Base-by-base conservation (phyloP, 2,329 filamentous ascomycete genomes). In the Thermothelomyces thermophilus region DNA sequence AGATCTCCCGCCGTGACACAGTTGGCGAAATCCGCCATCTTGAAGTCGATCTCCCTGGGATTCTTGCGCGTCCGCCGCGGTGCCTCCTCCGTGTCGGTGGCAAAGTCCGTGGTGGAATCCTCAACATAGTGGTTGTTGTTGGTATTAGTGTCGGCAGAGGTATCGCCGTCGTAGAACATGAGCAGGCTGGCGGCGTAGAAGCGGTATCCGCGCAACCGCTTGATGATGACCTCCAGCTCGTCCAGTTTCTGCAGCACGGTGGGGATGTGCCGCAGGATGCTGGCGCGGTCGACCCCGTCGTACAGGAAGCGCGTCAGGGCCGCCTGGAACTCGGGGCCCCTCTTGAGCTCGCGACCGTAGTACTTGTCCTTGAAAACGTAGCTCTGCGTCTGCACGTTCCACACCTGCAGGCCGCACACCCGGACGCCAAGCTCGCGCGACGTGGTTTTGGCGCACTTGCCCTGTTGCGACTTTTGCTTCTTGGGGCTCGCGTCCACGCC, bases 311-410 rank as follows among this genome's bases (percentile, higher is more conserved):
- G 82, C 46, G 84, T 91, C 5, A 98, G 74, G 0, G 90, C 90
- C 52, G 86, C 82, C 63, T 95, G 87, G 62, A 98, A 97, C 63
- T 97, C 88, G 3, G 78, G 75, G 2, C 93, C 93, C 2, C 86
- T 89, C 66, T 90, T 90, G 30, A 98, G 73, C 59, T 88, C 82
- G 47, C 93, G 85, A 1, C 93, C 93, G 64, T 89, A 95, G 67
- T 98, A 98, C 68, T 98, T 98, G 76, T 98, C 93, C 64, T 95
- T 87, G 64, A 97, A 98, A n/a, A 90, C 75, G 63, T 95, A 96
- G 41, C 80, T 83, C 62, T 94, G 82, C 31, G 82, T 84, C 57
- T 83, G 83, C 19, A 83, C 84, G 63, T 97, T 91, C 89, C 91
- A 98, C 1, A 95, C 89, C 66, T 98, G 93, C 71, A 98, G 84